Conservation (phyloP, 768 basidiomycete species). For the Cyclocybe cylindracea region DNA sequence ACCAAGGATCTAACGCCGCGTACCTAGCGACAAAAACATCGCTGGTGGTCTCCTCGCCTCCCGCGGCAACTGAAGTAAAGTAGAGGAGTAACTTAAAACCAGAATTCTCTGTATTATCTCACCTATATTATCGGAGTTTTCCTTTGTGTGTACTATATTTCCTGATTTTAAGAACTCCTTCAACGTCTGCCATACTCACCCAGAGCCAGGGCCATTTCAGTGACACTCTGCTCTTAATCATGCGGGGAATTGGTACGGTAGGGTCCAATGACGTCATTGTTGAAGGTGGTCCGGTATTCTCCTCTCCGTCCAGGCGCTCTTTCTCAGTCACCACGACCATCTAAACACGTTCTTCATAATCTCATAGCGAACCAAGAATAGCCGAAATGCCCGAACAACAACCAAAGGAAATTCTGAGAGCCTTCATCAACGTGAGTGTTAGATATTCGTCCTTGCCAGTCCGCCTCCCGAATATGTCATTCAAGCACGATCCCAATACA, state of each 20-base stretch:
- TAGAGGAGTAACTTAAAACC: too few relatives aligned
- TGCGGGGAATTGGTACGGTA: background rate
- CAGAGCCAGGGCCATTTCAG: background rate
- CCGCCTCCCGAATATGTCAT: background rate
- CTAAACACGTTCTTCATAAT: background rate
- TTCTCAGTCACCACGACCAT: background rate
- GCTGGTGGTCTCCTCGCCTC: constrained; percentile 71
- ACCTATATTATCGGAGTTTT: background rate
- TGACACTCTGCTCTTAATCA: too few relatives aligned
- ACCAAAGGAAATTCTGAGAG: constrained; percentile 33
- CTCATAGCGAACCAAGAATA: background rate
- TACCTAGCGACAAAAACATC: constrained; percentile 57
- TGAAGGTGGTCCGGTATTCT: background rate
- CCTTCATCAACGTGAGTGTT: constrained; percentile 42
- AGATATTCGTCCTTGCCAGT: background rate
- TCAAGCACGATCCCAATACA: constrained; percentile 48
- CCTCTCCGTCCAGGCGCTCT: background rate
- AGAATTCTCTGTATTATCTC: background rate
- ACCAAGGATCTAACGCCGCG: background rate
- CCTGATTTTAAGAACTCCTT: too few relatives aligned
- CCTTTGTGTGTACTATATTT: background rate
- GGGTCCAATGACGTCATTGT: background rate
- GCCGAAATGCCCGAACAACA: constrained; percentile 15
- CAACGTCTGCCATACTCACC: too few relatives aligned
- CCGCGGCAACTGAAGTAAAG: constrained; percentile 44